These are phyloP conservation scores for Styphnolobium japonicum DNA, from an alignment of 306 rosid species.

Conservation along the genomic window DNA sequence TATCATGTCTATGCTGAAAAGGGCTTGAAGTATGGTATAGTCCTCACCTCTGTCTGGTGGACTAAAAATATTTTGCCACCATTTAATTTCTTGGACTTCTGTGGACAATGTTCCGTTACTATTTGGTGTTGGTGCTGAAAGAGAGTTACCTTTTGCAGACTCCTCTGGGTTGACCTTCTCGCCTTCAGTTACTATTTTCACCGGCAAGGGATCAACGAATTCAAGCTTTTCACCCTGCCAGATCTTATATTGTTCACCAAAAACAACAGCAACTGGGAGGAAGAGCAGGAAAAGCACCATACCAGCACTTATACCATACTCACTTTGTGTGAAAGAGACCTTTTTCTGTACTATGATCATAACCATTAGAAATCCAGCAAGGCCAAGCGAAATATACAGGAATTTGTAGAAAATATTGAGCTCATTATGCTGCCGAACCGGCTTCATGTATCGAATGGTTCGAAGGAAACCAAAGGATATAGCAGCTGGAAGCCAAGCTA, in stretches of 20 bases:
- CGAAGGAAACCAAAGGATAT: constrained; percentile 51
- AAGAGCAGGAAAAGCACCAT: constrained; percentile 48
- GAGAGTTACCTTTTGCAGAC: background rate
- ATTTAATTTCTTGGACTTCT: background rate
- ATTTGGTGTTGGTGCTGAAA: background rate
- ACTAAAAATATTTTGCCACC: constrained; percentile 46
- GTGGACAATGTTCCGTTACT: no score
- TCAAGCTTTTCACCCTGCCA: constrained; percentile 12
- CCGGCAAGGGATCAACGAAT: constrained; percentile 1
- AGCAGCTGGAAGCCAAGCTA: constrained; percentile 74
- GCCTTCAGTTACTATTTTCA: constrained; percentile 8
- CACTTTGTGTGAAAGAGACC: constrained; percentile 33
- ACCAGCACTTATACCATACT: constrained; percentile 51
- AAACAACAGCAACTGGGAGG: constrained; percentile 54
- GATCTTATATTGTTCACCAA: constrained; percentile 39
- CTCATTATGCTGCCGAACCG: constrained; percentile 39
- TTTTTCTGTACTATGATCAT: constrained; percentile 52
- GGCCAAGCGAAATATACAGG: constrained; percentile 53
- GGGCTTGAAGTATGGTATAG: constrained; percentile 59
- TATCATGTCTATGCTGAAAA: constrained; percentile 62
- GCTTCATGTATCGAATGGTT: constrained; percentile 50
- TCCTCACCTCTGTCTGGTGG: constrained; percentile 63
- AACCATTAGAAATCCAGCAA: constrained; percentile 56
- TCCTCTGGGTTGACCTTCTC: background rate
- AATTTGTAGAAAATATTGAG: constrained; percentile 56